A percentile compares a stretch with the other conserved stretches of the same genome.
Evolutionary conservation across 495 filamentous ascomycete species (phyloP).

Genomic region (Lophiotrema nucula): DNA sequence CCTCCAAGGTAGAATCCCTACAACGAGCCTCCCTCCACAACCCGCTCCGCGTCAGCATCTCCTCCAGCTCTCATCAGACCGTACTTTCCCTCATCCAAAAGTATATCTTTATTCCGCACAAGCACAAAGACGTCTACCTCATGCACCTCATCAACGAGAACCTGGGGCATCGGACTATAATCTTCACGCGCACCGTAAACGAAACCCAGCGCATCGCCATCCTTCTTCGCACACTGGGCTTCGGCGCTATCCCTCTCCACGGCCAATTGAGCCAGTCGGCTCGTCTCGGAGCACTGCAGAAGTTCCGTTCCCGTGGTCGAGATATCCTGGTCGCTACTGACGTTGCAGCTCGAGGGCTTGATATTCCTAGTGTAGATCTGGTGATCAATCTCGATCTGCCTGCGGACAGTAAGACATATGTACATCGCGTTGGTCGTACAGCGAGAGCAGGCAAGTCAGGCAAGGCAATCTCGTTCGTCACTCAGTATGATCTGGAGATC

Average conservation of each 20-base stretch:
- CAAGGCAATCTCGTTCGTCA: conserved; percentile 76
- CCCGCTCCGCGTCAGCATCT: conserved; percentile 74
- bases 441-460: conserved; percentile 86
- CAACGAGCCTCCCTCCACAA: conserved; percentile 83
- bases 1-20: conserved; percentile 84
- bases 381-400: conserved; percentile 88
- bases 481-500: conserved; percentile 90
- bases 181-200: conserved; percentile 91
- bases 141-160: conserved; percentile 83
- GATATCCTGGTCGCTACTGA: conserved; percentile 94
- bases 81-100: conserved; percentile 79
- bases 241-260: conserved; percentile 87
- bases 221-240: conserved; percentile 73
- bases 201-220: conserved; percentile 83
- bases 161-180: conserved; percentile 75
- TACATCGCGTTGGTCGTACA: conserved; percentile 92
- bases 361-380: conserved; percentile 88
- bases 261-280: conserved; percentile 83
- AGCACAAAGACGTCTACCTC: conserved; percentile 85
- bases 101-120: conserved; percentile 69
- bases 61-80: conserved; percentile 76
- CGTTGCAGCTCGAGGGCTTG: conserved; percentile 89
- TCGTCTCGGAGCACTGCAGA: conserved; percentile 79
- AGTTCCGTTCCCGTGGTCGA: conserved; percentile 73
- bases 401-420: conserved; percentile 83